Evolutionary conservation across 2,329 filamentous ascomycete genomes (phyloP), one percentile per base, ranked within the genome.

Genomic region (Colletotrichum sp.): DNA sequence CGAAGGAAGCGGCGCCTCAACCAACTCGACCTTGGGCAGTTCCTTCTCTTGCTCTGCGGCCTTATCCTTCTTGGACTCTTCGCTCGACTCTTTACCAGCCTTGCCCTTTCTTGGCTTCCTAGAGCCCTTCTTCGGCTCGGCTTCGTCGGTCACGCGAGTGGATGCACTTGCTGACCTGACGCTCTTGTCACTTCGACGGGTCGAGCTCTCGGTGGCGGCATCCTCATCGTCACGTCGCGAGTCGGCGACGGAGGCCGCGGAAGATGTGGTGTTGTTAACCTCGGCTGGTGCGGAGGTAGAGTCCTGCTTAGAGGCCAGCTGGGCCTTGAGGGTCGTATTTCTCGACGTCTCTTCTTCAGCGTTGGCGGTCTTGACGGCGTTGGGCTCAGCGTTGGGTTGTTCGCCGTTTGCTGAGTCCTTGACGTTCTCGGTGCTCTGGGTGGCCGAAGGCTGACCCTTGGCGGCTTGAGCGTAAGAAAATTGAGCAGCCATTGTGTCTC

Each of bases 391-490:
- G 36, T 30, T 36, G n/a, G 71, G 61, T 67, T 70, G 74, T 67
- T 76, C 74, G 34, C 71, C 71, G 39, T 74, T 76, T 60, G 71
- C 64, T 21, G 74, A 79, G 48, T 77, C 75, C 67, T 77, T 75
- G 21, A 61, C 34, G 43, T 82, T 74, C 82, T 82, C 32, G 81
- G 83, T 78, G 81, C 77, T 78, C 77, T 82, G 59, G 77, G 78
- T 69, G 59, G 81, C 76, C 79, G 79, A 75, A 78, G 81, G 87
- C 81, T 94, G 91, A 82, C 96, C 95, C 85, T 97, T 97, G 76
- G 96, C 96, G 82, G 96, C 96, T 90, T 98, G 96, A 81, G 96
- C 96, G 86, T 99, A 99, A 76, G 96, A 98, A 84, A 98, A 98
- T 39, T 92, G 80, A 74, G 85, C 84, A 78, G 90, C 90, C 90